phyloP scores from a whole-genome alignment of 2,329 filamentous ascomycete species.

The Catunica adiposa region DNA sequence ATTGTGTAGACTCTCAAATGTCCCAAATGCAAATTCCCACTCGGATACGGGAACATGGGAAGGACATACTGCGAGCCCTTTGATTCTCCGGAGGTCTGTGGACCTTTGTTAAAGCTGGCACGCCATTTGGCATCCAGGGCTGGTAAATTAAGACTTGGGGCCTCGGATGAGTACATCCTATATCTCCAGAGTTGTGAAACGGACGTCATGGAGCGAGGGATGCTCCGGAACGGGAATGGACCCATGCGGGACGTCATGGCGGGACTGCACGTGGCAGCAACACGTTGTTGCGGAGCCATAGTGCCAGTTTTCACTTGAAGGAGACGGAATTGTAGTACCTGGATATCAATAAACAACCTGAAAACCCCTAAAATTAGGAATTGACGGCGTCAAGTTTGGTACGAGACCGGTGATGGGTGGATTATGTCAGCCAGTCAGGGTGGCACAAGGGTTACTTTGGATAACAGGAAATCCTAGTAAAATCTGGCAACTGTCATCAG shows the following conservation, averaged over 20 bases:
- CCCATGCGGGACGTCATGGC: conserved; percentile 13
- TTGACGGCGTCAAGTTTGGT: neutral
- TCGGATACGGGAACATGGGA: conserved; percentile 89
- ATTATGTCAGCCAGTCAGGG: neutral
- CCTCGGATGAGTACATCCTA: neutral
- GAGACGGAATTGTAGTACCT: too few species aligned
- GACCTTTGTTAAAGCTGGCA: conserved; percentile 24
- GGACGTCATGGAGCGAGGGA: neutral
- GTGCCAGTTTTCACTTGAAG: neutral
- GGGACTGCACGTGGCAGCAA: conserved; percentile 3
- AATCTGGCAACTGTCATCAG: neutral
- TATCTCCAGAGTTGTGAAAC: neutral
- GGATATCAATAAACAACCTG: too few species aligned
- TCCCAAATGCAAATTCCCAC: conserved; percentile 69
- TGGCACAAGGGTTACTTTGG: neutral
- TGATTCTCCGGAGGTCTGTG: conserved; percentile 8
- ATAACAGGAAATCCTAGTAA: neutral
- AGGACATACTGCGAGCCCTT: conserved; percentile 47
- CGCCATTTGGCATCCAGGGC: conserved; percentile 34
- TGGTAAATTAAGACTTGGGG: conserved; percentile 13
- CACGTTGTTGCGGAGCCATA: neutral
- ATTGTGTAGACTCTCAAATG: conserved; percentile 84
- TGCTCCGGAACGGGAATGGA: neutral
- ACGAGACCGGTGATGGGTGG: neutral
- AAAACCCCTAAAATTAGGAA: too few species aligned